phyloP scores from a whole-genome alignment of 2,329 filamentous ascomycete species.

The Pseudocercospora ulei region DNA sequence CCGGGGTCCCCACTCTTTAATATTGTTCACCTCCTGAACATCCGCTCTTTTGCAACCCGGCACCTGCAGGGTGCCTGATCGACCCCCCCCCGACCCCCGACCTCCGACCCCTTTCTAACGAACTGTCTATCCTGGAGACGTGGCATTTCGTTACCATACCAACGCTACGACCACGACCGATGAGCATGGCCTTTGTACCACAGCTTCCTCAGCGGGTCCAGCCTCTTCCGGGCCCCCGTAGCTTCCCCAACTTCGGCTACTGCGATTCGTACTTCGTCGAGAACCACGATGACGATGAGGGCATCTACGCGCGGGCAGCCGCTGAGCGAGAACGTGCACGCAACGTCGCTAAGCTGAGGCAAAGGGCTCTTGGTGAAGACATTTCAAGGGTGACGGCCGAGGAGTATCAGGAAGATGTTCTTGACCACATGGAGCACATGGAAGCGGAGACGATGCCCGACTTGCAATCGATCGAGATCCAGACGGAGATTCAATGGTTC shows the following conservation, averaged over 20 bases:
- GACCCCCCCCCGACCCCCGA: constrained; percentile 18
- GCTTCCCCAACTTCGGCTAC: constrained; percentile 49
- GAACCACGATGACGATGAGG: constrained; percentile 48
- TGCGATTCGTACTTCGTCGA: constrained; percentile 63
- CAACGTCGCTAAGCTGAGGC: constrained; percentile 68
- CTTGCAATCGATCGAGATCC: constrained; percentile 95
- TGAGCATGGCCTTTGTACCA: constrained; percentile 49
- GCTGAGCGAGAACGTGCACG: constrained; percentile 66
- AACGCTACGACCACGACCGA: too few relatives aligned
- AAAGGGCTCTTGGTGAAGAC: constrained; percentile 81
- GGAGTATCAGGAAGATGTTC: constrained; percentile 88
- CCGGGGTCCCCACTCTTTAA: constrained; percentile 46
- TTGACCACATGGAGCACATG: constrained; percentile 92
- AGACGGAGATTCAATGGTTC: constrained; percentile 99
- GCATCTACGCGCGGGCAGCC: constrained; percentile 48
- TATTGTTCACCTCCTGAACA: constrained; percentile 35
- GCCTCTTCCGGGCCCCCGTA: constrained; percentile 31
- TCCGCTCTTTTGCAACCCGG: constrained; percentile 37
- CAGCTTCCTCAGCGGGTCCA: constrained; percentile 21
- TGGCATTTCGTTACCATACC: constrained; percentile 39
- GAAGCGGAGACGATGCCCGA: constrained; percentile 90
- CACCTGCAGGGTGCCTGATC: constrained; percentile 19
- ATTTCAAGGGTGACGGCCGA: constrained; percentile 75
- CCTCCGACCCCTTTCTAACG: constrained; percentile 23
- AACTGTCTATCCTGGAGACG: constrained; percentile 40